Base-by-base conservation (phyloP, 2,329 filamentous ascomycete genomes). In the Fusarium graminum region DNA sequence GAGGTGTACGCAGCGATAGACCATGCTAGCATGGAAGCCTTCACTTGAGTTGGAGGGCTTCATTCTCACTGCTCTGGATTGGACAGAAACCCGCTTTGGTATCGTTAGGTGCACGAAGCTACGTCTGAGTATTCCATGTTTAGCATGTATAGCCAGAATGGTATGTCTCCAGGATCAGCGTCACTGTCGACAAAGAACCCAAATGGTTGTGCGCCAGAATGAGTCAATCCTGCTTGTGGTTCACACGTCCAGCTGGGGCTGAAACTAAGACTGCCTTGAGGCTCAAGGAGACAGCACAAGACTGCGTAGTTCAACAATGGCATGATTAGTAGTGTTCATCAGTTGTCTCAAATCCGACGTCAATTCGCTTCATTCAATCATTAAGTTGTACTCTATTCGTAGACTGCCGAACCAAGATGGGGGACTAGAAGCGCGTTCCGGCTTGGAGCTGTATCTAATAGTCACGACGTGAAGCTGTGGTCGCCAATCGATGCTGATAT, bases 61-160 rank as follows among this genome's bases (percentile, higher is more conserved):
- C 65, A 67, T 67, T 36, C 64, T 58, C 30, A 46, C 17, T 30
- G 42, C 51, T 46, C 30, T 38, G 59, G 64, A 67, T 68, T 67
- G 64, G 65, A 34, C 39, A 57, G 57, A 55, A 39, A 49, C 39
- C 45, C 38, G 46, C 45, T 43, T 56, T 38, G 12, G 36, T 40
- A 44, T 51, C 13, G 26, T 44, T 34, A 19, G 12, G 42, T 44
- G 44, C 30, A 34, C 22, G 59, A 52, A 42, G 60, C 60, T 59
- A 59, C 59, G 59, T 63, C 59, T 39, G 42, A 39, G 22, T n/a
- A 39, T 47, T 30, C 32, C 17, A 58, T 29, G 40, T 32, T 45
- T 46, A 52, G 46, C 11, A 58, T 29, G 40, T 32, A 42, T 46
- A 52, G 46, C 11, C n/a, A 36, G 46, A 26, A 43, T 26, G 43